These are phyloP conservation scores for Dacryopinax spathularia DNA, from an alignment of 768 basidiomycete species.

Conservation along the genomic window DNA sequence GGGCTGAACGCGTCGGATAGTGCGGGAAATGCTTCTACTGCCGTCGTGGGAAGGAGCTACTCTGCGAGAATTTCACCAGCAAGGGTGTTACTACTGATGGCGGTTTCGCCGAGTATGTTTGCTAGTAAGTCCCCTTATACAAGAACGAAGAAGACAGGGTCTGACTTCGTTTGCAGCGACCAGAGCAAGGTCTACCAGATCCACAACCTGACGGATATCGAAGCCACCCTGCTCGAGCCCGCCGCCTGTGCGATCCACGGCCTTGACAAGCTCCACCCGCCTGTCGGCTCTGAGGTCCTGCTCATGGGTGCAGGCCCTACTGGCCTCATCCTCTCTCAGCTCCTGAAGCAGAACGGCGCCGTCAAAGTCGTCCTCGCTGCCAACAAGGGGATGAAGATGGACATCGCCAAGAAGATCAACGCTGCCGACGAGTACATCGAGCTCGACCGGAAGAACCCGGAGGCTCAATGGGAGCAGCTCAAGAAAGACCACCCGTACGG, in stretches of 20 bases:
- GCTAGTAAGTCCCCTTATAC: conserved; percentile 40
- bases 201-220: conserved; percentile 73
- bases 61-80: conserved; percentile 75
- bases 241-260: conserved; percentile 87
- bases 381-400: conserved; percentile 83
- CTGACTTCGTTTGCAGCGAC: conserved; percentile 26
- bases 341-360: conserved; percentile 78
- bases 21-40: conserved; percentile 82
- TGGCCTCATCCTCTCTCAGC: conserved; percentile 76
- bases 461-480: conserved; percentile 63
- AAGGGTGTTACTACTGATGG: conserved; percentile 70
- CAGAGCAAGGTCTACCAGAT: conserved; percentile 76
- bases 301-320: conserved; percentile 85
- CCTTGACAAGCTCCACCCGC: conserved; percentile 70
- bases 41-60: conserved; percentile 61
- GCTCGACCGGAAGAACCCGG: conserved; percentile 60
- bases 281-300: conserved; percentile 72
- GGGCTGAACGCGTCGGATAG: conserved; percentile 25
- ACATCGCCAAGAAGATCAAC: conserved; percentile 64
- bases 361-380: conserved; percentile 60
- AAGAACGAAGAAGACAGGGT: background rate
- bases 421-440: conserved; percentile 78
- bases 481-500: conserved; percentile 74
- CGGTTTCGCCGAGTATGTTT: conserved; percentile 81
- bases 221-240: conserved; percentile 77